Evolutionary conservation across 176 grass and related monocot species (phyloP).

Genomic region (Hyparrhenia diplandra): DNA sequence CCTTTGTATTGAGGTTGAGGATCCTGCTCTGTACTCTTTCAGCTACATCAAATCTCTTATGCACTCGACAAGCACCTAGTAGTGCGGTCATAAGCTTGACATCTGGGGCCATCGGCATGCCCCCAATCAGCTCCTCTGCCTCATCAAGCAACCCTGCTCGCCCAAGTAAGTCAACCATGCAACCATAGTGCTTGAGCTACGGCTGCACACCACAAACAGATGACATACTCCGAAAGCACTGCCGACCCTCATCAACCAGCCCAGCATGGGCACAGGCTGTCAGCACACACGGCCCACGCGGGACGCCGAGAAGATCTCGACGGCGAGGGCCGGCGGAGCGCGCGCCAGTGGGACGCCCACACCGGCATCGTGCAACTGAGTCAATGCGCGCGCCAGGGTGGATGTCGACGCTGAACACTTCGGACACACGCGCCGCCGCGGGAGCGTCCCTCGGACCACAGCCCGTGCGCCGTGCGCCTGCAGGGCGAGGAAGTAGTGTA

Average conservation of each 20-base stretch:
- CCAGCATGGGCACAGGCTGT: constrained; percentile 64
- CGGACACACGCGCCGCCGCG: too few relatives aligned
- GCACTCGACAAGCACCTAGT: constrained; percentile 54
- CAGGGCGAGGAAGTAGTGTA: too few relatives aligned
- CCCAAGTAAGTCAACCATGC: constrained; percentile 76
- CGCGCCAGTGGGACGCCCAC: too few relatives aligned
- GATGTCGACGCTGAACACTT: too few relatives aligned
- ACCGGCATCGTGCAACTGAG: too few relatives aligned
- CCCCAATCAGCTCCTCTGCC: constrained; percentile 44
- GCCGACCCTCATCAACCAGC: constrained; percentile 46
- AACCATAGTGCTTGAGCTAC: constrained; percentile 61
- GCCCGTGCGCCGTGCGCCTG: too few relatives aligned
- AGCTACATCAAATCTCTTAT: constrained; percentile 49
- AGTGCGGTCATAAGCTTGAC: constrained; percentile 53
- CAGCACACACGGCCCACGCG: too few relatives aligned
- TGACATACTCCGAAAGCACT: constrained; percentile 57
- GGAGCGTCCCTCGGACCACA: too few relatives aligned
- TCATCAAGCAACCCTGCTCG: constrained; percentile 69
- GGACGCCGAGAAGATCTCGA: too few relatives aligned
- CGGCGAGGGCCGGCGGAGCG: too few relatives aligned
- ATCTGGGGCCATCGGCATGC: constrained; percentile 60
- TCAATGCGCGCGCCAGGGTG: too few relatives aligned
- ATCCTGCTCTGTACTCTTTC: constrained; percentile 46
- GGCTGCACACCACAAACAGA: constrained; percentile 39
- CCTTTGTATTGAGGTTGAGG: constrained; percentile 15